A percentile compares a stretch with the other conserved stretches of the same genome.
These are phyloP conservation scores for Gomphus bonarii DNA, from an alignment of 1,284 basidiomycete species.

Conservation along the genomic window DNA sequence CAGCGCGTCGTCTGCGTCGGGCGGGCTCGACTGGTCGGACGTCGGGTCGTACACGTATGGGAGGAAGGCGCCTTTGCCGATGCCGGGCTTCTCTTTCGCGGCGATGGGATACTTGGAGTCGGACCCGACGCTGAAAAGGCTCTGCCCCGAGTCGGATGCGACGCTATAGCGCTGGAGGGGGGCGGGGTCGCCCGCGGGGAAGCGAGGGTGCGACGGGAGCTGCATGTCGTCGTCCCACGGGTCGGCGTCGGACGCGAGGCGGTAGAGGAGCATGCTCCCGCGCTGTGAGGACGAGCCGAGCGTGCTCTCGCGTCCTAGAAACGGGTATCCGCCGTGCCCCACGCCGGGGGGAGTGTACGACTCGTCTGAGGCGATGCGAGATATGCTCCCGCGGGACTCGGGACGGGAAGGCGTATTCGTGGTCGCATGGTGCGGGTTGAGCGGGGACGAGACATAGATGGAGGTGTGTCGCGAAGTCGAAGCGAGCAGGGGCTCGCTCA, in stretches of 20 bases:
- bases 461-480: conserved; percentile 23
- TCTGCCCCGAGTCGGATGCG: conserved; percentile 35
- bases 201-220: conserved; percentile 15
- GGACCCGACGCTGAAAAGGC: conserved; percentile 39
- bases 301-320: background rate
- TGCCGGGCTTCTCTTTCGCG: conserved; percentile 22
- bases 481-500: background rate
- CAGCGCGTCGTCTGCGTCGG: conserved; percentile 35
- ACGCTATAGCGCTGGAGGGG: conserved; percentile 26
- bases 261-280: conserved; percentile 61
- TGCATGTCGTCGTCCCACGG: conserved; percentile 24
- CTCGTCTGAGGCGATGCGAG: conserved; percentile 38
- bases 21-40: conserved; percentile 25
- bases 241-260: conserved; percentile 38
- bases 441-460: conserved; percentile 35
- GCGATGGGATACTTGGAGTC: conserved; percentile 58
- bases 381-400: conserved; percentile 23
- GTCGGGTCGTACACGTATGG: conserved; percentile 61
- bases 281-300: conserved; percentile 20
- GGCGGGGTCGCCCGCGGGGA: conserved; percentile 15
- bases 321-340: conserved; percentile 5
- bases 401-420: conserved; percentile 18
- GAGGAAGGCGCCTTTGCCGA: conserved; percentile 34
- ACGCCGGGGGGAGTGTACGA: conserved; percentile 28
- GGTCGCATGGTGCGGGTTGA: conserved; percentile 26